These are phyloP conservation scores for Papiliotrema flavescens DNA, from an alignment of 1,284 basidiomycete species.

Conservation along the genomic window DNA sequence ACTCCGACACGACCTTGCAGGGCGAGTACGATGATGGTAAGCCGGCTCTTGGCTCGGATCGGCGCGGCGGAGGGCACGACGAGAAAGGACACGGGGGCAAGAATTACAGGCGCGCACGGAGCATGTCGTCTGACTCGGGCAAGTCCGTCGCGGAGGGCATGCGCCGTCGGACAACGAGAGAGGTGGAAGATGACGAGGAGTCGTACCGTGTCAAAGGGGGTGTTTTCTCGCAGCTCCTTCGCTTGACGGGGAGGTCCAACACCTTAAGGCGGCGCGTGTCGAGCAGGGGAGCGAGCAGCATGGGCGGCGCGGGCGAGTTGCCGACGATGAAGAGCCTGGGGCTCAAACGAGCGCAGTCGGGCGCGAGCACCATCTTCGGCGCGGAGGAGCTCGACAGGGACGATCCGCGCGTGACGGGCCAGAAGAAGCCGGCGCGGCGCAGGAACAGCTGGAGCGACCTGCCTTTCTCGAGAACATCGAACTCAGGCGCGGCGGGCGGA, in stretches of 20 bases:
- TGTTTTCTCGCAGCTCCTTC: slow-evolving; percentile 30
- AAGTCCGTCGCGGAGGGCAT: slow-evolving; percentile 9
- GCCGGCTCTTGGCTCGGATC: not conserved
- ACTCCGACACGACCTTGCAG: slow-evolving; percentile 10
- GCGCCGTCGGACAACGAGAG: slow-evolving; percentile 24
- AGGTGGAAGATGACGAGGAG: slow-evolving; percentile 21
- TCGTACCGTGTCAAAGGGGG: slow-evolving; percentile 27
- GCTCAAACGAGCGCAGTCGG: slow-evolving; percentile 14
- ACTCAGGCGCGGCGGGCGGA: slow-evolving; percentile 3
- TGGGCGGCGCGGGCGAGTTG: slow-evolving; percentile 7
- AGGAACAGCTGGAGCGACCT: slow-evolving; percentile 19
- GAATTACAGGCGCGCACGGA: slow-evolving; percentile 10
- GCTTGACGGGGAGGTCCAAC: slow-evolving; percentile 20
- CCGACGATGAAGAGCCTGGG: slow-evolving; percentile 30
- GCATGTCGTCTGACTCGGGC: slow-evolving; percentile 12
- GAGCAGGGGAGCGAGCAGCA: slow-evolving; percentile 5
- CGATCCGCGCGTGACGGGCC: slow-evolving; percentile 31
- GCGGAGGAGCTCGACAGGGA: slow-evolving; percentile 29
- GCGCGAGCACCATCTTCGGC: slow-evolving; percentile 15
- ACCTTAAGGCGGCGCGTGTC: slow-evolving; percentile 17
- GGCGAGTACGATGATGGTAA: slow-evolving; percentile 4
- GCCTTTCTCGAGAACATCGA: slow-evolving; percentile 12
- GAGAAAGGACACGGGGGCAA: not conserved
- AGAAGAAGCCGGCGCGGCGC: slow-evolving; percentile 21
- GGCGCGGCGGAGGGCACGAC: too few relatives aligned